Evolutionary conservation across 1,284 basidiomycete species (phyloP).

Genomic region (Salmacisia buchloeana): DNA sequence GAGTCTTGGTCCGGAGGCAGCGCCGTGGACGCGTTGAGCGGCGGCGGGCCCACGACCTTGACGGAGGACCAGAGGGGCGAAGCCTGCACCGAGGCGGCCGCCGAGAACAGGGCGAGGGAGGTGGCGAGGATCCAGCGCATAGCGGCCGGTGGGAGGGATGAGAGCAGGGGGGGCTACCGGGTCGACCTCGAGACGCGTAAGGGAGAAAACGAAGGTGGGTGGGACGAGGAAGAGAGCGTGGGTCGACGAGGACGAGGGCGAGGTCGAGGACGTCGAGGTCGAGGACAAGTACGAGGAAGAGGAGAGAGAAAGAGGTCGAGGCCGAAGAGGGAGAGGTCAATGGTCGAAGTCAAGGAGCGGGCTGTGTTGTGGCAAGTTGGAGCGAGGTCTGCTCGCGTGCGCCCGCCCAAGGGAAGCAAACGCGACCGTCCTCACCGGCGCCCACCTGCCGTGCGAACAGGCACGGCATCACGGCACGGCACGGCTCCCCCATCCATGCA

Average conservation of each 20-base stretch:
- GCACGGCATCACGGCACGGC: too few relatives aligned
- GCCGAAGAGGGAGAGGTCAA: too few relatives aligned
- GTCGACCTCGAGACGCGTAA: background rate
- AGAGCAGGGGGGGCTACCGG: background rate
- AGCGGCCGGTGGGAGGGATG: background rate
- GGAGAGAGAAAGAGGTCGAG: too few relatives aligned
- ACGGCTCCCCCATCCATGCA: too few relatives aligned
- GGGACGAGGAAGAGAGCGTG: background rate
- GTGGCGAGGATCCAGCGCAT: background rate
- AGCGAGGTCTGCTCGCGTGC: too few relatives aligned
- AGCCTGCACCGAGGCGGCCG: background rate
- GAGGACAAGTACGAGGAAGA: too few relatives aligned
- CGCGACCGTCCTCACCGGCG: too few relatives aligned
- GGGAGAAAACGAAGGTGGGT: background rate
- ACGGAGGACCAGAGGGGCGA: background rate
- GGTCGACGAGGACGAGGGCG: background rate
- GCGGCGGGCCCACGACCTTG: background rate
- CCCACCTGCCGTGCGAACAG: too few relatives aligned
- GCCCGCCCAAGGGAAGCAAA: too few relatives aligned
- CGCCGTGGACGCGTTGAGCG: background rate
- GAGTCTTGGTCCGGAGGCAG: slow-evolving; percentile 7
- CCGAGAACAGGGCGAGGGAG: too few relatives aligned
- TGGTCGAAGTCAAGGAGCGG: too few relatives aligned
- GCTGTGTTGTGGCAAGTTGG: too few relatives aligned
- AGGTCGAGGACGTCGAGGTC: background rate